Percentiles rank a stretch among this genome's conserved stretches.
Conservation (phyloP, 2,329 filamentous ascomycete species). For the Bipolaris victoriae region DNA sequence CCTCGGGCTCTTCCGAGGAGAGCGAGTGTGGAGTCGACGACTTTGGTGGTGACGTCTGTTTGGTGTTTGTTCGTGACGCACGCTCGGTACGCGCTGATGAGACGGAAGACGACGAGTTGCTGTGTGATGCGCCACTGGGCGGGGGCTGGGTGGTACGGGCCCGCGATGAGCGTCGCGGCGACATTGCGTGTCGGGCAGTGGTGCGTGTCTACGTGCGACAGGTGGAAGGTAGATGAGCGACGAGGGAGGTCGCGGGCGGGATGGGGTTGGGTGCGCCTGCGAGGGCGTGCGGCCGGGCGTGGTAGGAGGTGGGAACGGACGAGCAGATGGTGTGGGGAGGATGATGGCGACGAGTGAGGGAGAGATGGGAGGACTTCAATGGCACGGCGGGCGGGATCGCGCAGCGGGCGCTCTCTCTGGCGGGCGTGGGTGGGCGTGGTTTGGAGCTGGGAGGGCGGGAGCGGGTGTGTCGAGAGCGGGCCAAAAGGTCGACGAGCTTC, state of each 20-base stretch:
- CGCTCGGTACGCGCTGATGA: constrained; percentile 78
- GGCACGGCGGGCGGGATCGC: constrained; percentile 7
- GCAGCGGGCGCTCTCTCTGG: constrained; percentile 18
- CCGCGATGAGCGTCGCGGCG: constrained; percentile 89
- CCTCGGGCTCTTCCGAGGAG: constrained; percentile 70
- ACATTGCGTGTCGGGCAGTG: constrained; percentile 51
- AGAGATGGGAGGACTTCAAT: constrained; percentile 18
- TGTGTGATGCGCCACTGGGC: constrained; percentile 69
- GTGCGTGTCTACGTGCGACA: constrained; percentile 1
- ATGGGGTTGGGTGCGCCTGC: constrained; percentile 22
- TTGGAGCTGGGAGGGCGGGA: constrained; percentile 37
- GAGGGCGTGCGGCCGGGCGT: constrained; percentile 16
- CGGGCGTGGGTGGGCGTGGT: constrained; percentile 24
- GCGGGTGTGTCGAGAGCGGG: constrained; percentile 46
- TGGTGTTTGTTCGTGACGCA: constrained; percentile 72
- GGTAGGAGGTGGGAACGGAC: constrained; percentile 19
- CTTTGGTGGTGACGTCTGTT: constrained; percentile 74
- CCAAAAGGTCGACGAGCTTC: constrained; percentile 48
- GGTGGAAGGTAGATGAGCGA: background rate
- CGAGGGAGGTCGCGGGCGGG: constrained; percentile 7
- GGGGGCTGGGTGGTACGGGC: constrained; percentile 77
- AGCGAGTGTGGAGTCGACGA: constrained; percentile 75
- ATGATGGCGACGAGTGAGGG: constrained; percentile 10
- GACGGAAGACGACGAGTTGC: constrained; percentile 73
- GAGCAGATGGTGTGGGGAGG: constrained; percentile 15